A percentile compares a stretch with the other conserved stretches of the same genome.
phyloP scores from a whole-genome alignment of 2,329 filamentous ascomycete genomes.

The Aspergillus udagawae region DNA sequence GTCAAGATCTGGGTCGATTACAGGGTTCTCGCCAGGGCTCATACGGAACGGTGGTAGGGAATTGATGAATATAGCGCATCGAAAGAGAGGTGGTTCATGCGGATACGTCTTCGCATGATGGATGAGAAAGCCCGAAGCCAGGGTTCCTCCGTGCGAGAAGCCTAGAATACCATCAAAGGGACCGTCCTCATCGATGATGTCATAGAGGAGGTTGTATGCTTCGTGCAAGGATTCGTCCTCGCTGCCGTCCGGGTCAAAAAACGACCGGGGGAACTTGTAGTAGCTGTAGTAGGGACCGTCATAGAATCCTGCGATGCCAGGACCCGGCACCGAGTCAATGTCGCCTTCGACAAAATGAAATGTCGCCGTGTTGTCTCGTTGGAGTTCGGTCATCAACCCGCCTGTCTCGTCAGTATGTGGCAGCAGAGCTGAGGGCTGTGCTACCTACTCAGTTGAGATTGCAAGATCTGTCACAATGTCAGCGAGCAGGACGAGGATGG shows the following conservation, averaged over 20 bases:
- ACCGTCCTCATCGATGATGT: slow-evolving; percentile 24
- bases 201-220: slow-evolving; percentile 25
- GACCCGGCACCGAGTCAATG: slow-evolving; percentile 23
- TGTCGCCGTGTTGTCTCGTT: slow-evolving; percentile 25
- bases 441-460: slow-evolving; percentile 24
- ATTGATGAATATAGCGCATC: slow-evolving; percentile 33
- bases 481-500: background rate
- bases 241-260: slow-evolving; percentile 18
- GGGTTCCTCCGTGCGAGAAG: slow-evolving; percentile 33
- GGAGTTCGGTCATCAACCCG: slow-evolving; percentile 23
- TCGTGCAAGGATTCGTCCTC: slow-evolving; percentile 19
- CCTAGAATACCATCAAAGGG: slow-evolving; percentile 33
- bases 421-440: background rate
- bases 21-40: slow-evolving; percentile 17
- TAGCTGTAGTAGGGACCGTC: slow-evolving; percentile 32
- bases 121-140: slow-evolving; percentile 27
- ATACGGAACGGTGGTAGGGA: slow-evolving; percentile 29
- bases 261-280: slow-evolving; percentile 25
- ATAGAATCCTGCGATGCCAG: slow-evolving; percentile 27
- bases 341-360: slow-evolving; percentile 30
- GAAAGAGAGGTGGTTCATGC: slow-evolving; percentile 20
- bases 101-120: slow-evolving; percentile 24
- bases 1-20: slow-evolving; percentile 21
- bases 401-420: slow-evolving; percentile 11
- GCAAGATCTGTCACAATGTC: slow-evolving; percentile 21